These are phyloP conservation scores for Neonectria ditissima DNA, from an alignment of 2,329 filamentous ascomycete species.

Conservation along the genomic window DNA sequence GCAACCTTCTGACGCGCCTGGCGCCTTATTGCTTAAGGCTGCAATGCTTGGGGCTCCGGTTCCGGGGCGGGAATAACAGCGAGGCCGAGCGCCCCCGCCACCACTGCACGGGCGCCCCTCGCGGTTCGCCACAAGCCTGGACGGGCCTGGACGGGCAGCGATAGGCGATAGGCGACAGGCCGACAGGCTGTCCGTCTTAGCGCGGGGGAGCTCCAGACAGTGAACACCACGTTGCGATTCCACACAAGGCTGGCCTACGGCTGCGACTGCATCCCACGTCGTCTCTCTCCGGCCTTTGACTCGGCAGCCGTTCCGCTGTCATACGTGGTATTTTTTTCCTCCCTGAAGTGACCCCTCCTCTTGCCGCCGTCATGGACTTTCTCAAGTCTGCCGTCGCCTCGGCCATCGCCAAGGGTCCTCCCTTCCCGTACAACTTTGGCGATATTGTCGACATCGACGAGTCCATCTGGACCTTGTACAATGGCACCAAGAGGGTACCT, in stretches of 20 bases:
- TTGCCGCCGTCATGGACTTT: slow-evolving; percentile 80
- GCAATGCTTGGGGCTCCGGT: neutral
- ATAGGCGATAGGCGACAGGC: neutral
- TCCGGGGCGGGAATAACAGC: slow-evolving; percentile 25
- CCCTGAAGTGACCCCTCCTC: neutral
- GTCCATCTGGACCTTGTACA: slow-evolving; percentile 96
- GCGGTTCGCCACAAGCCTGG: neutral
- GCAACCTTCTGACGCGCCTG: neutral
- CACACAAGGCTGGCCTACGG: slow-evolving; percentile 12
- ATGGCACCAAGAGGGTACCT: slow-evolving; percentile 88
- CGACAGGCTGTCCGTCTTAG: slow-evolving; percentile 29
- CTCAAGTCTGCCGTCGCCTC: slow-evolving; percentile 97
- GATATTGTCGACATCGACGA: slow-evolving; percentile 92
- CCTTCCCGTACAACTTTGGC: slow-evolving; percentile 92
- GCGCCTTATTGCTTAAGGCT: neutral
- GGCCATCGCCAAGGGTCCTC: slow-evolving; percentile 92
- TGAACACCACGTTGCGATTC: slow-evolving; percentile 45
- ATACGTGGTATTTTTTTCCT: neutral
- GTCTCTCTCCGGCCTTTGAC: slow-evolving; percentile 1
- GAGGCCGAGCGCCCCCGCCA: slow-evolving; percentile 10
- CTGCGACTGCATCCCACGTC: slow-evolving; percentile 10
- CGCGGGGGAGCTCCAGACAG: slow-evolving; percentile 41
- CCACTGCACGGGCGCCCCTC: neutral
- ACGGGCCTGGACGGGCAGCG: neutral
- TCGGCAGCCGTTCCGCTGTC: neutral